Percentiles rank a stretch among this genome's conserved stretches.
Evolutionary conservation across 2,329 filamentous ascomycete species (phyloP).

Genomic region (Penicillium sp.): DNA sequence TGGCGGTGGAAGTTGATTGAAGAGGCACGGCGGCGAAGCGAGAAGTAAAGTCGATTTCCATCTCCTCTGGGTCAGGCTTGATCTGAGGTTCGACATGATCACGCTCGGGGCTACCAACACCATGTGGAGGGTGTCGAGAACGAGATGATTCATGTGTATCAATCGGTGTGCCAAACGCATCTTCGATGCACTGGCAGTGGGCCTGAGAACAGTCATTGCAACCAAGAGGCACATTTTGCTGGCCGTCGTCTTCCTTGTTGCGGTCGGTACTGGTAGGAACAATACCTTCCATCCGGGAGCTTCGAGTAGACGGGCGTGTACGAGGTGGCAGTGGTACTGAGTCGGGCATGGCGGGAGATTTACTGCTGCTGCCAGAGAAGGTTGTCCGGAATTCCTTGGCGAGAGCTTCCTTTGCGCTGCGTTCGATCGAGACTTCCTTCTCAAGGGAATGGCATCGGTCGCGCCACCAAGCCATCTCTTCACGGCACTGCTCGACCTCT

Average conservation of each 20-base stretch:
- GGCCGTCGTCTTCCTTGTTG: constrained; percentile 27
- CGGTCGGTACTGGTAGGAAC: constrained; percentile 17
- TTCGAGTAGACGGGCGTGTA: constrained; percentile 20
- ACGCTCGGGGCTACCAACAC: constrained; percentile 53
- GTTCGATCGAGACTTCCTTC: constrained; percentile 58
- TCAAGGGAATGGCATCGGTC: constrained; percentile 66
- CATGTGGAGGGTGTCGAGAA: constrained; percentile 42
- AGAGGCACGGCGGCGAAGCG: constrained; percentile 58
- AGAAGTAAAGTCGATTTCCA: constrained; percentile 76
- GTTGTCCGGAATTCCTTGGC: constrained; percentile 47
- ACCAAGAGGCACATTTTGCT: constrained; percentile 53
- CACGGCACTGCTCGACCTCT: constrained; percentile 68
- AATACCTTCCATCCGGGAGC: constrained; percentile 26
- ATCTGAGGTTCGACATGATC: constrained; percentile 55
- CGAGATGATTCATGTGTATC: constrained; percentile 43
- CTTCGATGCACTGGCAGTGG: constrained; percentile 66
- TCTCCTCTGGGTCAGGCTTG: constrained; percentile 52
- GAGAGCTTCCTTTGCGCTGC: constrained; percentile 48
- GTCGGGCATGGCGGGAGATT: constrained; percentile 33
- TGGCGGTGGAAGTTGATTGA: constrained; percentile 19
- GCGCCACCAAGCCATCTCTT: constrained; percentile 51
- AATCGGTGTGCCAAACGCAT: constrained; percentile 54
- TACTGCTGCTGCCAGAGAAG: constrained; percentile 23
- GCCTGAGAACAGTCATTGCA: constrained; percentile 69
- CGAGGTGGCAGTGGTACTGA: constrained; percentile 46